Base-by-base conservation (phyloP, 345 rosid species). In the sweet orange (Citrus sinensis) region DNA sequence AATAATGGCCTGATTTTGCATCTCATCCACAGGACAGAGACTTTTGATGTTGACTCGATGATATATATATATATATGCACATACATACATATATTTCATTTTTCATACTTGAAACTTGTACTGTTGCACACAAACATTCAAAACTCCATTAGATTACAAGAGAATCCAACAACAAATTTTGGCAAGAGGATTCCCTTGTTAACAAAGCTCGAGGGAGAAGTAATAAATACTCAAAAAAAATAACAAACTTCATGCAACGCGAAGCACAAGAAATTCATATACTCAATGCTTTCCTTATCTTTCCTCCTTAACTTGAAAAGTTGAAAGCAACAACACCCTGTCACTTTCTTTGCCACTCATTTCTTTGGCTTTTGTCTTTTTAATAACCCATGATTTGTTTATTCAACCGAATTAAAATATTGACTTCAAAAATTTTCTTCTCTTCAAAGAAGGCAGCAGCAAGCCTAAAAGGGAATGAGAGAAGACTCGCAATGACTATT, bases 241-340 rank as follows among this genome's bases (percentile, higher is more conserved):
- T 30, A 30, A 75, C 73, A 66, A 61, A 67, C 78, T 74, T 76
- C 32, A 68, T 74, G 80, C 75, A 71, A 79, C 75, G 79, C 51
- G 86, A 54, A 80, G 55, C 81, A 66, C 79, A 79, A 80, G 80
- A 30, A 82, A 74, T 75, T 59, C 68, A 54, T 8, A 34, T 34
- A 32, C 24, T 19, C 27, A 4, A 29, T 16, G 19, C 56, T 32
- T 6, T 67, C 32, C 5, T 82, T 79, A 49, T 59, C 8, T 62
- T 64, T 13, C 68, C n/a, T 46, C 40, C 60, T 63, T 2, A 59
- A 17, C 75, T 64, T 68, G 46, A 70, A 83, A 87, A 85, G 84
- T 77, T 70, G 88, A 90, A 85, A 87, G 87, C 84, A 80, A 85
- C 89, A 13, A 71, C 87, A 74, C 90, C 78, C 86, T 86, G 89